phyloP scores from a whole-genome alignment of 2,329 filamentous ascomycete genomes.

The Ophiostoma ips region DNA sequence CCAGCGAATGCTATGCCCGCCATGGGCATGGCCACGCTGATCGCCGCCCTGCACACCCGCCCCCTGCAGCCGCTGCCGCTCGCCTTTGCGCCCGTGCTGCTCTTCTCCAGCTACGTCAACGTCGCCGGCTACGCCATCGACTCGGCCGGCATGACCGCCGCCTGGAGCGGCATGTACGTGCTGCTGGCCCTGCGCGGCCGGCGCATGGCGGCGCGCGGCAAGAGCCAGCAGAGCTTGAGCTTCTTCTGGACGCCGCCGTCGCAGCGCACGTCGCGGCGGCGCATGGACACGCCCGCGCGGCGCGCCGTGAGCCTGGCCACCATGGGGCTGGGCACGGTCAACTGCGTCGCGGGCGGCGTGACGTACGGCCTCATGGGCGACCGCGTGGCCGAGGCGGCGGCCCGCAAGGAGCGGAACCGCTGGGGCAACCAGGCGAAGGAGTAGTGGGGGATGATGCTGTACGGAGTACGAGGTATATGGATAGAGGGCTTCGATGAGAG shows the following conservation, averaged over 20 bases:
- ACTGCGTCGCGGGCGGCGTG: conserved; percentile 35
- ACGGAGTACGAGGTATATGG: too few relatives aligned
- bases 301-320: conserved; percentile 37
- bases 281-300: conserved; percentile 20
- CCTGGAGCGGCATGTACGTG: conserved; percentile 43
- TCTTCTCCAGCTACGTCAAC: conserved; percentile 45
- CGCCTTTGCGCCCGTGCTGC: conserved; percentile 35
- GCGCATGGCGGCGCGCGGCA: conserved; percentile 16
- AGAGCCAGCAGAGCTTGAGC: too few relatives aligned
- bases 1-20: conserved; percentile 40
- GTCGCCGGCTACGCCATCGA: conserved; percentile 45
- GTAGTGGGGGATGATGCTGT: too few relatives aligned
- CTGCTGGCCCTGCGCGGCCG: conserved; percentile 36
- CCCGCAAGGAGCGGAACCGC: conserved; percentile 33
- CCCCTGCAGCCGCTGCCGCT: conserved; percentile 38
- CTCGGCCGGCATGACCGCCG: conserved; percentile 39
- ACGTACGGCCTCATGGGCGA: conserved; percentile 36
- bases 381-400: conserved; percentile 33
- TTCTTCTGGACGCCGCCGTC: conserved; percentile 17
- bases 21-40: conserved; percentile 40
- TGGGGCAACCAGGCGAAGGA: conserved; percentile 26
- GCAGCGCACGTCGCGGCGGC: conserved; percentile 26
- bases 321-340: conserved; percentile 34
- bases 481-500: too few relatives aligned
- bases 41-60: conserved; percentile 41